phyloP scores from a whole-genome alignment of 2,329 filamentous ascomycete species.

The Seiridium unicorne region DNA sequence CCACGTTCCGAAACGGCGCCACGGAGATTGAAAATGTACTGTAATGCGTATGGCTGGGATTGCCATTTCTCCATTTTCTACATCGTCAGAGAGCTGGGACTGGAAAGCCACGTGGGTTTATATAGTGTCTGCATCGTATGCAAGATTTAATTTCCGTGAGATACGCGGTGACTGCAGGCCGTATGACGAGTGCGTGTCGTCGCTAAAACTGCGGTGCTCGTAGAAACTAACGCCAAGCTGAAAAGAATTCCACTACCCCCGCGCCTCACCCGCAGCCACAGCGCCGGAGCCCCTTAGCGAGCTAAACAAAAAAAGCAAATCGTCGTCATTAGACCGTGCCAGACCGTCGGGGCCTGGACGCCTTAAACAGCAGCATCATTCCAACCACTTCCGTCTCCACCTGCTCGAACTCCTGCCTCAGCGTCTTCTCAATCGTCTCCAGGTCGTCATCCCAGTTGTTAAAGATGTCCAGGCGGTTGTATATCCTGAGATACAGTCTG shows the following conservation, averaged over 20 bases:
- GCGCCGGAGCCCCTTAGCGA: not conserved
- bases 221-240: no score
- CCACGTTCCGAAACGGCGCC: no score
- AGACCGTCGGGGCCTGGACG: conserved; percentile 23
- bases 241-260: not conserved
- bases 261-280: not conserved
- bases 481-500: conserved; percentile 24
- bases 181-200: no score
- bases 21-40: no score
- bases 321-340: not conserved
- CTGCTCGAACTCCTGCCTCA: conserved; percentile 33
- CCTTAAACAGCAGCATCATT: conserved; percentile 35
- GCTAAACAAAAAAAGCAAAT: not conserved
- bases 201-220: no score
- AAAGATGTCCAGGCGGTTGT: conserved; percentile 35
- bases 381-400: conserved; percentile 38
- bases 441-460: conserved; percentile 35
- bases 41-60: no score
- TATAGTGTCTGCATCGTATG: no score
- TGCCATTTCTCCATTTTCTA: no score
- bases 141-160: no score
- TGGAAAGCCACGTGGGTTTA: no score
- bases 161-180: no score
- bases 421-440: conserved; percentile 29
- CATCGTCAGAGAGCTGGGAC: no score